These are phyloP conservation scores for Ophiocordyceps camponoti-saundersi DNA, from an alignment of 2,329 filamentous ascomycete genomes.

Conservation along the genomic window DNA sequence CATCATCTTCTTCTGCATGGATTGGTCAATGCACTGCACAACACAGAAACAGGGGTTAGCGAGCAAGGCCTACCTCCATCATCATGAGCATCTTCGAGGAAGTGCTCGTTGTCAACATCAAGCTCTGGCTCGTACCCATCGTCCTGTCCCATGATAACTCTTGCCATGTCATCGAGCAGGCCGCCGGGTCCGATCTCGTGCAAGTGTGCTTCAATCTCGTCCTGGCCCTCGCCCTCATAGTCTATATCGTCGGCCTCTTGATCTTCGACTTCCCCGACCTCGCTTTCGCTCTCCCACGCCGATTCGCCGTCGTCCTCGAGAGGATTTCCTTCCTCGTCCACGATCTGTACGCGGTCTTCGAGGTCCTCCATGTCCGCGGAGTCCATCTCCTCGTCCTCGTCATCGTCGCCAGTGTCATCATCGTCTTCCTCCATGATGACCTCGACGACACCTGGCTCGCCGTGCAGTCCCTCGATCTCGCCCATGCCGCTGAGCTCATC, in stretches of 20 bases:
- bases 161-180: constrained; percentile 35
- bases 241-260: constrained; percentile 36
- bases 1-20: constrained; percentile 32
- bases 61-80: constrained; percentile 31
- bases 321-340: constrained; percentile 45
- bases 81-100: constrained; percentile 37
- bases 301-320: constrained; percentile 42
- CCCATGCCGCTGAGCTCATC: constrained; percentile 73
- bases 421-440: constrained; percentile 64
- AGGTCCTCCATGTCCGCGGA: constrained; percentile 32
- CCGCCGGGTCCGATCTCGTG: constrained; percentile 25
- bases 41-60: background rate
- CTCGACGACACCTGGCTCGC: constrained; percentile 46
- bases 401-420: constrained; percentile 45
- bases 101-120: constrained; percentile 29
- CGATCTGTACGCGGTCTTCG: constrained; percentile 36
- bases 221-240: constrained; percentile 38
- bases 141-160: constrained; percentile 35
- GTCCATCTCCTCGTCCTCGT: constrained; percentile 29
- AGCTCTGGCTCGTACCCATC: constrained; percentile 35
- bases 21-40: constrained; percentile 1
- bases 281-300: constrained; percentile 43
- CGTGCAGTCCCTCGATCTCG: constrained; percentile 59
- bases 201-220: constrained; percentile 33
- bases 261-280: constrained; percentile 36